Base-by-base conservation (phyloP, 441 rosid species). In the Jatropha podagrica region DNA sequence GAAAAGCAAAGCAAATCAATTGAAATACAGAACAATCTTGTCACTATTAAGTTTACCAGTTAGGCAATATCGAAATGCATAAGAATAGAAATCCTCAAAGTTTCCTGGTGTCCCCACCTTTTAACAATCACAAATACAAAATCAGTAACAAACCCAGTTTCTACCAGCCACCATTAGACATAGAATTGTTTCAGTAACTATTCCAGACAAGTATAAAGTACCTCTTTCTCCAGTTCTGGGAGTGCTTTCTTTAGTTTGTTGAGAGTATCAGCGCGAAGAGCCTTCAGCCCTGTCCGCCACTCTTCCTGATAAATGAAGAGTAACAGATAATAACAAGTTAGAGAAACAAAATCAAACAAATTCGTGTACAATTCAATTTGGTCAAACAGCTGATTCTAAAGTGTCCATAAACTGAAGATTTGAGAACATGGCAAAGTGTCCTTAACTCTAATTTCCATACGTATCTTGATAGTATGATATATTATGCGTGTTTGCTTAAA, bases 11-110 rank as follows among this genome's bases (percentile, higher is more conserved):
- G 52, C 15, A 73, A 58, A 58, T 71, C 49, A 44, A 71, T 32
- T 54, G 15, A 73, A 72, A 44, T 48, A 32, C 73, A 74, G 61
- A 38, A 61, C 70, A 71, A 20, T 1, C 17, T 49, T 54, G 52
- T 46, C n/a, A 61, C 64, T 40, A 59, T 48, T 59, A 37, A 52
- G 18, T 71, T 69, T 61, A 89, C 96, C 99, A 82, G 99, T 93
- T 64, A 95, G 83, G 84, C 98, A 92, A 83, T 91, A 95, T 74
- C 86, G 88, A 85, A 95, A 95, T 74, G 97, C 88, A 82, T 85
- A 93, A 68, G 96, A 82, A 83, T 92, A 92, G 84, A 93, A 95
- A 81, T 92, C 97, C 71, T 74, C 83, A 79, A 95, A 93, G 76
- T 88, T 93, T 68, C 88, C 74, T 58, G 83, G 90, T 83, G 88